These are phyloP conservation scores for Lantana camara DNA, from an alignment of 257 asterid genomes.

Conservation along the genomic window DNA sequence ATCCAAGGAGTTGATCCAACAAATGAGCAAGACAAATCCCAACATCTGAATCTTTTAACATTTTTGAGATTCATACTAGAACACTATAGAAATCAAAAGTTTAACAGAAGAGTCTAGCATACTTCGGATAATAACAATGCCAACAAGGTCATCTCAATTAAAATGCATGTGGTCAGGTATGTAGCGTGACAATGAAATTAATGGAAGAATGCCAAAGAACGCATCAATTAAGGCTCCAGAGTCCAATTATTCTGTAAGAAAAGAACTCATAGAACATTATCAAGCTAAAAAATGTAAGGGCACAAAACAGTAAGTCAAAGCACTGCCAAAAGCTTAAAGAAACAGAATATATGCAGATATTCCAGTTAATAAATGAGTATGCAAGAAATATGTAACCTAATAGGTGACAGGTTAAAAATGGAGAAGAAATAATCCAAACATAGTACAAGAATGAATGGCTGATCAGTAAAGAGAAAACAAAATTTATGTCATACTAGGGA, in stretches of 20 bases:
- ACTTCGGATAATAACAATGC: conserved; percentile 1
- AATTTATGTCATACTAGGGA: conserved; percentile 60
- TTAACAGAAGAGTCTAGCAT: conserved; percentile 4
- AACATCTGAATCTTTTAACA: neutral
- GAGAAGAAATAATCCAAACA: neutral
- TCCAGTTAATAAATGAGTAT: neutral
- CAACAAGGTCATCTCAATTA: conserved; percentile 3
- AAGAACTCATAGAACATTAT: neutral
- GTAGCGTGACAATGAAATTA: neutral
- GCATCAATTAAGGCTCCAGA: neutral
- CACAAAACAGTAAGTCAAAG: neutral
- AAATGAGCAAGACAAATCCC: neutral
- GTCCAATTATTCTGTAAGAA: neutral
- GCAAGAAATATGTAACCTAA: neutral
- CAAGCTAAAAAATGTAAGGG: neutral
- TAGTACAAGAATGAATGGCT: neutral
- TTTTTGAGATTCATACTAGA: neutral
- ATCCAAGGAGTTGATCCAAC: conserved; percentile 13
- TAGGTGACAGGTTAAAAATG: neutral
- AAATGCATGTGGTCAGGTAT: neutral
- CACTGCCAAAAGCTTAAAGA: neutral
- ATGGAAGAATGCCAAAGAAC: no score
- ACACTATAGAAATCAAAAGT: neutral
- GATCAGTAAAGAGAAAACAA: neutral
- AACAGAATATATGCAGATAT: neutral